A percentile compares a stretch with the other conserved stretches of the same genome.
phyloP scores from a whole-genome alignment of 192 early-diverging fungal genomes.

The Linnemannia hyalina region DNA sequence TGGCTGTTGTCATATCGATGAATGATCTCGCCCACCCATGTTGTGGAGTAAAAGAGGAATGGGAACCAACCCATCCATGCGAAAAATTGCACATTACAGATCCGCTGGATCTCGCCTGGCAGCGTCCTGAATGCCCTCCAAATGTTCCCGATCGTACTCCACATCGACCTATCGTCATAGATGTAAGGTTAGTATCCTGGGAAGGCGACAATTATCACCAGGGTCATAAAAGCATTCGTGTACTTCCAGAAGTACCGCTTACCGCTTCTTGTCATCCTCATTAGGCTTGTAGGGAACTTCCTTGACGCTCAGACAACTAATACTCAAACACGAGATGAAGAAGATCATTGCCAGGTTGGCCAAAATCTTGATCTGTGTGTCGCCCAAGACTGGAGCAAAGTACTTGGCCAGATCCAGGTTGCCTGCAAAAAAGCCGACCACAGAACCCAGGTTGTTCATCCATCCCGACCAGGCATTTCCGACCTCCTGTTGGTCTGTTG shows the following conservation, averaged over 20 bases:
- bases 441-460: conserved; percentile 87
- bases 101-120: conserved; percentile 77
- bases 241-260: background rate
- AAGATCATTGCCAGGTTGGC: conserved; percentile 78
- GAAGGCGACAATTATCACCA: background rate
- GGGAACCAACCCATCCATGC: conserved; percentile 98
- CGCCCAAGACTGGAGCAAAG: conserved; percentile 74
- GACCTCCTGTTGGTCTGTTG: conserved; percentile 82
- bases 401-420: conserved; percentile 79
- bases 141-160: conserved; percentile 61
- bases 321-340: conserved; percentile 66
- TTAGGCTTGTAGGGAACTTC: conserved; percentile 60
- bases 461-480: conserved; percentile 90
- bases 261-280: conserved; percentile 52
- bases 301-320: conserved; percentile 76
- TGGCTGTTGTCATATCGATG: conserved; percentile 35
- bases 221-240: background rate
- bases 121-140: conserved; percentile 72
- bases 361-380: conserved; percentile 85
- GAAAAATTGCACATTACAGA: conserved; percentile 94
- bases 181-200: too few species aligned
- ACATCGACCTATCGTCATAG: conserved; percentile 54
- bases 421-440: conserved; percentile 89
- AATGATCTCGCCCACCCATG: conserved; percentile 75
- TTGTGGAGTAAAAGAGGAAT: conserved; percentile 91